Base-by-base conservation (phyloP, 306 rosid genomes). In the Prinsepia uniflora region DNA sequence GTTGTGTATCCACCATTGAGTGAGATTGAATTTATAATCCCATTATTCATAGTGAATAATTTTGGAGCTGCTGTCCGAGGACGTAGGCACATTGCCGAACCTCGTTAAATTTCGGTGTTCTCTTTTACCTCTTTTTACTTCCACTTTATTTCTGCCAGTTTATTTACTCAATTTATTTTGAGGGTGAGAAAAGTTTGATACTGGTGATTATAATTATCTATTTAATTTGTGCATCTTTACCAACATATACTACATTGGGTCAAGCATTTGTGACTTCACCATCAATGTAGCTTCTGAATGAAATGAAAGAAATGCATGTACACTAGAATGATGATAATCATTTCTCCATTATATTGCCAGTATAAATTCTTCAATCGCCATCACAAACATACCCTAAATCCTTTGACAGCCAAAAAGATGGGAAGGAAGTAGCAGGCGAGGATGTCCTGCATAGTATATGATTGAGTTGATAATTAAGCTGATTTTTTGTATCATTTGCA, bases 211-310 rank as follows among this genome's bases (percentile, higher is more conserved):
- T n/a, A n/a, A n/a, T n/a, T n/a, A n/a, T n/a, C n/a, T n/a, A n/a
- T n/a, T n/a, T n/a, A n/a, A n/a, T n/a, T n/a, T n/a, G n/a, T n/a
- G n/a, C n/a, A n/a, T n/a, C n/a, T n/a, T n/a, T n/a, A n/a, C n/a
- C n/a, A n/a, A n/a, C n/a, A n/a, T n/a, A n/a, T n/a, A n/a, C 54
- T 44, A 22, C 7, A 43, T 7, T 65, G 53, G 43, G 12, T 18
- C 24, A 63, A n/a, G 18, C 50, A 63, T 63, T 10, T 42, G 36
- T 24, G 41, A 20, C 41, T 57, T 13, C 18, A 36, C 41, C 52
- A 19, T 50, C 20, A 70, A 22, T 62, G 53, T 63, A 72, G 42
- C 19, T 72, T 61, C 40, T 61, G 12, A 47, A 62, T 45, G 22
- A 18, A 62, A 44, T 39, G 45, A 48, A 47, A 18, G 22, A 49